Conservation (phyloP, 768 basidiomycete species). For the Solioccasus polychromus region DNA sequence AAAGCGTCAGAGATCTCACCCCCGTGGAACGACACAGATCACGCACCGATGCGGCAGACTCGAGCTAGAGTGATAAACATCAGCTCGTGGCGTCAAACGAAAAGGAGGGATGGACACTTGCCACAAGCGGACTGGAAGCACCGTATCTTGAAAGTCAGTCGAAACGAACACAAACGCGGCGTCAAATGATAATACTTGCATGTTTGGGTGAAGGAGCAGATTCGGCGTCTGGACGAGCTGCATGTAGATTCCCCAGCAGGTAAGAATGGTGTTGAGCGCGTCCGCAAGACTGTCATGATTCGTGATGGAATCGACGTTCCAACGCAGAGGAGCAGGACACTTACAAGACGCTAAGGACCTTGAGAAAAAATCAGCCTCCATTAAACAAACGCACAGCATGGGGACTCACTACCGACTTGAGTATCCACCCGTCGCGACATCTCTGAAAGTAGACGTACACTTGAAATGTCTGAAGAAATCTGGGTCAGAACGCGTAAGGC, state of each 20-base stretch:
- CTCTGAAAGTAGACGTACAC: conserved; percentile 7
- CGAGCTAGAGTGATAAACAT: background rate
- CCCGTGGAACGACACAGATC: background rate
- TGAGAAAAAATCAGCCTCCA: too few species aligned
- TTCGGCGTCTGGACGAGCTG: conserved; percentile 5
- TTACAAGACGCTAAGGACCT: conserved; percentile 11
- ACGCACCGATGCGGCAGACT: conserved; percentile 15
- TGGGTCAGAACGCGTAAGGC: background rate
- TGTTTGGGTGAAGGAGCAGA: conserved; percentile 1
- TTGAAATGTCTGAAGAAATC: conserved; percentile 7
- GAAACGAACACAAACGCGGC: background rate
- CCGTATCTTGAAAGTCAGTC: background rate
- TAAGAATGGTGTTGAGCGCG: conserved; percentile 10
- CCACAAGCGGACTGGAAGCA: conserved; percentile 17
- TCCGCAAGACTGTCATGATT: conserved; percentile 10
- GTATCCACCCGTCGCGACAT: background rate
- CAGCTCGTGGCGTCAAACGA: background rate
- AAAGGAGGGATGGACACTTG: background rate
- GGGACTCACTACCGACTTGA: conserved; percentile 13
- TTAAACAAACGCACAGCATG: background rate
- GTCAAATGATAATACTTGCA: conserved; percentile 1
- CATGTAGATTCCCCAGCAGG: conserved; percentile 11
- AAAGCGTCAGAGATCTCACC: background rate
- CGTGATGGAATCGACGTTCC: background rate
- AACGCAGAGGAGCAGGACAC: background rate